Base-by-base conservation (phyloP, 805 yeast species). In the Yamadazyma insecticola region DNA sequence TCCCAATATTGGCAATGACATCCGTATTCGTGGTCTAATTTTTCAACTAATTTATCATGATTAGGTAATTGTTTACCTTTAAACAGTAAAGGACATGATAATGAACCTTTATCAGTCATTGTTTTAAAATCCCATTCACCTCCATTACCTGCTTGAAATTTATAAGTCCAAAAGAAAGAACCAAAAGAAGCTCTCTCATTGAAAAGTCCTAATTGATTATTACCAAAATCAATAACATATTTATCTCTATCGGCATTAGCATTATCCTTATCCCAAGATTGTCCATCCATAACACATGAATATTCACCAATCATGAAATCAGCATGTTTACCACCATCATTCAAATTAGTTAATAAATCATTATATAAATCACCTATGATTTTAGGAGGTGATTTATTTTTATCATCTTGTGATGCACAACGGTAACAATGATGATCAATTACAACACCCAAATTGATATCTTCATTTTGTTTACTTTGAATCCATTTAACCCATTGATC, bases 81-180 rank as follows among this genome's bases (percentile, higher is more conserved):
- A 22, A 53, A 45, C 3, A 47, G 36, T 10, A 32, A 29, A 23
- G 61, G 55, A 5, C 47, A 44, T 5, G 22, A 19, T 12, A 61
- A 48, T 6, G 78, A 73, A 1, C 86, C 87, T 31, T 60, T 58
- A 14, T 80, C 77, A 13, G 70, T 62, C 88, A 84, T 85, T 22
- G 87, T 83, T 15, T 71, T 68, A 57, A 86, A 81, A 29, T 92
- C 97, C 97, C 97, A 90, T 59, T 87, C 97, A 11, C 97, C 97
- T 25, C 97, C 97, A 49, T 80, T 81, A 2, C 97, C 97, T 35
- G 77, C 68, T 51, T 81, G 75, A 50, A 89, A 89, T 57, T 87
- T 86, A 54, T 62, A 83, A 2, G 96, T 84, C 97, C 97, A 90
- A 57, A 92, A 90, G 55, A 71, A 89, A 36, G 74, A 69, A 0